These are phyloP conservation scores for Cryptococcus deneoformans DNA, from an alignment of 1,284 basidiomycete species.

Conservation along the genomic window DNA sequence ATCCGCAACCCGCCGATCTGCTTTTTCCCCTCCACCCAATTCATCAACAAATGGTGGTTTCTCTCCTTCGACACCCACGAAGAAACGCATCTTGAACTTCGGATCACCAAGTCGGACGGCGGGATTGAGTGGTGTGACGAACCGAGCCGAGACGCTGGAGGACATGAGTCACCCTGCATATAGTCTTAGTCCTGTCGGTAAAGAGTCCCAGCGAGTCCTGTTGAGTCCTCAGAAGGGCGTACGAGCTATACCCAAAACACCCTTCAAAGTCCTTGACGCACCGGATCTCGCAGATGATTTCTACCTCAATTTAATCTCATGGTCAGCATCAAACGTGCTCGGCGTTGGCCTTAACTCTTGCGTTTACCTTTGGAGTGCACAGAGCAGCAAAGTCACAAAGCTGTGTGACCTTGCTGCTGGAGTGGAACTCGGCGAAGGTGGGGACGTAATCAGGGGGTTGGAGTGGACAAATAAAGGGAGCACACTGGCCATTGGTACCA, in stretches of 20 bases:
- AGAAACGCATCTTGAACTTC: conserved; percentile 54
- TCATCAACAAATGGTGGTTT: conserved; percentile 11
- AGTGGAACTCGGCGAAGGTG: conserved; percentile 21
- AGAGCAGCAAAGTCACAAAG: conserved; percentile 87
- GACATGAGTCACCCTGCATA: conserved; percentile 76
- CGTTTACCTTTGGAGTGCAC: conserved; percentile 96
- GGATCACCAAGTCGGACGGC: conserved; percentile 43
- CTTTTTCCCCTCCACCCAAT: conserved; percentile 38
- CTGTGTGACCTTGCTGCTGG: conserved; percentile 70
- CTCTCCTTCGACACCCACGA: conserved; percentile 49
- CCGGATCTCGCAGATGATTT: conserved; percentile 97
- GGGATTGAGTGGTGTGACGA: conserved; percentile 11
- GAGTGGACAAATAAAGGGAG: conserved; percentile 92
- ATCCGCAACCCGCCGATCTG: conserved; percentile 28
- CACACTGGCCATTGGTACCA: conserved; percentile 87
- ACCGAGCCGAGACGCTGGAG: conserved; percentile 44
- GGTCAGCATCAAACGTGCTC: conserved; percentile 91
- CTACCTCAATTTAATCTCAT: conserved; percentile 97
- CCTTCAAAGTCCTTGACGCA: conserved; percentile 95
- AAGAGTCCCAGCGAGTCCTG: conserved; percentile 77
- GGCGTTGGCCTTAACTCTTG: conserved; percentile 89
- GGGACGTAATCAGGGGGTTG: conserved; percentile 75
- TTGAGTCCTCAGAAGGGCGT: conserved; percentile 78
- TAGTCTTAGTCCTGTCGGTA: conserved; percentile 84
- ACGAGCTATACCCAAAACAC: conserved; percentile 86